Evolutionary conservation across 345 rosid genomes (phyloP).

Genomic region (Citropsis articulata): DNA sequence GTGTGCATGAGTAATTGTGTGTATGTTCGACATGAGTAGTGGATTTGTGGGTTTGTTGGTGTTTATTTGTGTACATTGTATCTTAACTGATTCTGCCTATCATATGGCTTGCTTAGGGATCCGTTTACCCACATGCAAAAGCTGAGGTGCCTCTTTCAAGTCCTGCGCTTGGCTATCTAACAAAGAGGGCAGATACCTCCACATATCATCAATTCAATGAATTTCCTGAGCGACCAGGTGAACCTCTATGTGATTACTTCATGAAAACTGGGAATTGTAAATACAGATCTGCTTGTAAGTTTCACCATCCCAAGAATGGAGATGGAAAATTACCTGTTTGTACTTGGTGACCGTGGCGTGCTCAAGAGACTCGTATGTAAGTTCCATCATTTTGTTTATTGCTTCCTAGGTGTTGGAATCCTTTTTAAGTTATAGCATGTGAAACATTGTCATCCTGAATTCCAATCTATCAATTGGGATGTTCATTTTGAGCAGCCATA

Average conservation of each 20-base stretch:
- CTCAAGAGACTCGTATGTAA: conserved; percentile 45
- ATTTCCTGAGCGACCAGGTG: conserved; percentile 52
- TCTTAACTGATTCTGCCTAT: not conserved
- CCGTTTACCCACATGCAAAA: not conserved
- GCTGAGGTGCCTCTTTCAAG: not conserved
- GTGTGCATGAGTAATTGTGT: not conserved
- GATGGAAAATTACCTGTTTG: conserved; percentile 12
- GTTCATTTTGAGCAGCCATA: not conserved
- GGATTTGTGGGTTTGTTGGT: not conserved
- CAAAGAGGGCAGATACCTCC: not conserved
- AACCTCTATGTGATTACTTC: conserved; percentile 42
- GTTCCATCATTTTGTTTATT: conserved; percentile 8
- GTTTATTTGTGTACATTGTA: not conserved
- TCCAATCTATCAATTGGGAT: not conserved
- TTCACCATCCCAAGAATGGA: conserved; percentile 45
- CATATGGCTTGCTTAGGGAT: conserved; percentile 12
- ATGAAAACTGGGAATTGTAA: conserved; percentile 51
- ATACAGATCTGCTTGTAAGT: conserved; percentile 41
- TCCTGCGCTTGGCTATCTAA: not conserved
- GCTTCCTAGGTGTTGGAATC: not conserved
- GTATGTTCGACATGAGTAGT: not conserved
- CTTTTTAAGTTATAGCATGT: not conserved
- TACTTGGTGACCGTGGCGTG: conserved; percentile 32
- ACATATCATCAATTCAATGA: conserved; percentile 23
- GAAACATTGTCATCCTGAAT: not conserved